Evolutionary conservation across 2,329 filamentous ascomycete species (phyloP), one percentile per base, ranked within the genome.

Genomic region (Colletotrichum destructivum): DNA sequence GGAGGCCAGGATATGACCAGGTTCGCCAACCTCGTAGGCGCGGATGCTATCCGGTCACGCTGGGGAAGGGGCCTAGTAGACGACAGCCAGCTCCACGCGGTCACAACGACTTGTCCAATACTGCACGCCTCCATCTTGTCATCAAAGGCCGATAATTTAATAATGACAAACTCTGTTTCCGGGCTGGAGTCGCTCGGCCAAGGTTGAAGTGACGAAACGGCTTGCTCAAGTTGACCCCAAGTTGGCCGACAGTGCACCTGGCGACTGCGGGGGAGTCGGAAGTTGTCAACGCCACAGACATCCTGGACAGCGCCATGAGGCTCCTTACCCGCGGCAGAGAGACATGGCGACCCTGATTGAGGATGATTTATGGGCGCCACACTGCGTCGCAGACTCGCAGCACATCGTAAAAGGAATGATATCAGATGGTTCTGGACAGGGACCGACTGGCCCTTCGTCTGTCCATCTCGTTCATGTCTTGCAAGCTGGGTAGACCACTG

Each of bases 391-490:
- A 59, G 42, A 57, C 60, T 60, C 38, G 69, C 65, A 59, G 42
- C 54, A 61, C 47, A 26, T 26, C 26, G 26, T 26, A 26, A 3
- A 47, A 55, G 68, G 62, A 67, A 62, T 52, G 55, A 56, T 64
- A 54, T 59, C 71, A 73, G 63, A 73, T 73, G 71, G 68, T 72
- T 60, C 55, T 59, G 54, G 31, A 61, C 68, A 73, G 62, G 71
- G 71, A 71, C 67, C 56, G 52, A 44, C 31, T 7, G 31, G 31
- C 31, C 44, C 38, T 13, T 62, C 63, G 63, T 42, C 31, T 56
- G 38, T 8, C 44, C 52, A 59, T 67, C 16, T 49, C 47, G 52
- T 51, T 71, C 51, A 68, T 62, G 42, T 61, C 44, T 46, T 62
- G 46, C 31, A 54, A 62, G 47, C 69, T 47, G 64, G 69, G 69